A percentile compares a stretch with the other conserved stretches of the same genome.
These are phyloP conservation scores for Ilyonectria robusta DNA, from an alignment of 2,329 filamentous ascomycete species.

Conservation along the genomic window DNA sequence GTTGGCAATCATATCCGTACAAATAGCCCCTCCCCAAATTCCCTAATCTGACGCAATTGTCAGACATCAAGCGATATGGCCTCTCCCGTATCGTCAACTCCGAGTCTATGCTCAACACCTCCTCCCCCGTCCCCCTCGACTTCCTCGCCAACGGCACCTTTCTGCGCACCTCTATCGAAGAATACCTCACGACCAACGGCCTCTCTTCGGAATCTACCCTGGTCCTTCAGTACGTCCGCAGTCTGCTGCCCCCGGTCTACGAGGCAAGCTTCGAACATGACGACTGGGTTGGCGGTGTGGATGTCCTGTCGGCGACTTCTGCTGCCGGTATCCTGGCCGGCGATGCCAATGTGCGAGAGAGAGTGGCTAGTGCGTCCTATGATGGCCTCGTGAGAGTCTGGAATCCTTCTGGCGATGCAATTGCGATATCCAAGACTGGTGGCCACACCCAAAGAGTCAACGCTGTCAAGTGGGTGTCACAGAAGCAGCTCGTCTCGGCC, in stretches of 20 bases:
- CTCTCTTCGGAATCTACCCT: conserved; percentile 91
- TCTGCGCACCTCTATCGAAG: conserved; percentile 88
- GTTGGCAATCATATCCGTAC: conserved; percentile 6
- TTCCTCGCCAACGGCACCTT: conserved; percentile 97
- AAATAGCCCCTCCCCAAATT: background rate
- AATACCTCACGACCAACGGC: conserved; percentile 88
- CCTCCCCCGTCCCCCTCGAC: conserved; percentile 83
- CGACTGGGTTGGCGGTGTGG: conserved; percentile 93
- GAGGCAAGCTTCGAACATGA: conserved; percentile 96
- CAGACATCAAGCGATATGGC: conserved; percentile 79
- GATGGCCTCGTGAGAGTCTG: conserved; percentile 91
- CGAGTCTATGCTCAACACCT: conserved; percentile 77
- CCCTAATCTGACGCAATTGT: background rate
- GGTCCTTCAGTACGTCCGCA: conserved; percentile 92
- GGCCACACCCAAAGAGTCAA: conserved; percentile 86
- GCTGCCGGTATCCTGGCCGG: conserved; percentile 66
- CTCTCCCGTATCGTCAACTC: conserved; percentile 80
- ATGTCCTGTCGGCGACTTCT: conserved; percentile 81
- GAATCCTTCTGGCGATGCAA: conserved; percentile 88
- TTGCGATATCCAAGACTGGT: conserved; percentile 82
- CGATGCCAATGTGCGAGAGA: conserved; percentile 51
- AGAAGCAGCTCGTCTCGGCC: conserved; percentile 84
- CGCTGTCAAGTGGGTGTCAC: conserved; percentile 85
- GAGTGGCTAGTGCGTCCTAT: conserved; percentile 93
- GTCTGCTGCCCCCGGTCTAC: conserved; percentile 89